Base-by-base conservation (phyloP, 345 rosid species). In the Psidium friedrichsthalianum region DNA sequence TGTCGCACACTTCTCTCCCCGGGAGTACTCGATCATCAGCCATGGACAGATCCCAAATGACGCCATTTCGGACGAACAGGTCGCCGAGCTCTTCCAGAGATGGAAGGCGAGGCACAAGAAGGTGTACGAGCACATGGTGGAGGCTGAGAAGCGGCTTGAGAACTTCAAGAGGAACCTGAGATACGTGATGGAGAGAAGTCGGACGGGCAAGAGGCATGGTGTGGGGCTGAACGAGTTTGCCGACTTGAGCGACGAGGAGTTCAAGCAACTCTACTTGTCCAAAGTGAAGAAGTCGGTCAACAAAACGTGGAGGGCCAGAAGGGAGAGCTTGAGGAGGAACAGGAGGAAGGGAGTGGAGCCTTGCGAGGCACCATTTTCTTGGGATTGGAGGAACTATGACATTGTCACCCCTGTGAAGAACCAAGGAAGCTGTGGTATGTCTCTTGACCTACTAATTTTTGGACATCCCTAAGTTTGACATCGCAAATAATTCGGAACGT, bases 221-320 rank as follows among this genome's bases (percentile, higher is more conserved):
- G 93, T 92, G 84, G 96, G 96, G 52, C 64, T 94, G 87, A 94
- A 92, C 89, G 91, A 87, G 90, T 94, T 94, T 85, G 95, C 95
- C 44, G 96, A 94, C 82, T 54, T 94, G 91, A 91, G 91, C 88
- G 93, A 93, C 84, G 95, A 91, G 87, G 96, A 94, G 90, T 93
- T 94, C 88, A 88, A 52, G 82, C 42, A 86, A 40, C 57, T 22
- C 21, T 90, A 88, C 89, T 42, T 91, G 89, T 90, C 93, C 6
- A 90, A 93, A 88, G 81, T 36, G 36, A 91, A 89, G 74, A 93
- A 85, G 54, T 92, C 93, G 57, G 51, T 40, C 74, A 85, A 76
- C 69, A 89, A 84, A 58, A 83, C 22, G 83, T 83, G 78, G 42
- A 58, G 85, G 42, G 82, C n/a, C 54, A 47, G 49, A 47, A 57